These are phyloP conservation scores for Penicillium sp. DNA, from an alignment of 2,329 filamentous ascomycete species.

Conservation along the genomic window DNA sequence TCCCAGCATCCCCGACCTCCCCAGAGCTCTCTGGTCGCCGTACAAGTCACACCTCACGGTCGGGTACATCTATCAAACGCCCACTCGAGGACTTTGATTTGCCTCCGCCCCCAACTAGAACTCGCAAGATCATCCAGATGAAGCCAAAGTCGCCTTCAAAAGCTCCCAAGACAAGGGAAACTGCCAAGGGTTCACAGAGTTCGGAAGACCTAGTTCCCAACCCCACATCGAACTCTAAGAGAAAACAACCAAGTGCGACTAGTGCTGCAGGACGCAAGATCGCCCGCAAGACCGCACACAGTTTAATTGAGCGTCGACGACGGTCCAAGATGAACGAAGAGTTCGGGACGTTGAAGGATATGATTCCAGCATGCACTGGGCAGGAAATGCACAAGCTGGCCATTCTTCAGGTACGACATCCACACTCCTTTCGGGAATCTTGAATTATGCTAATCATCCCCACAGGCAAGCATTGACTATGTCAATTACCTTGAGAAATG, in stretches of 20 bases:
- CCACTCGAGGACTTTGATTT: slow-evolving; percentile 56
- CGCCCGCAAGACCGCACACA: slow-evolving; percentile 90
- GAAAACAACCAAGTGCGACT: slow-evolving; percentile 65
- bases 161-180: slow-evolving; percentile 27
- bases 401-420: slow-evolving; percentile 67
- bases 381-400: slow-evolving; percentile 96
- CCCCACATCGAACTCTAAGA: slow-evolving; percentile 48
- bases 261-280: slow-evolving; percentile 89
- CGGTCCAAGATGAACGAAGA: slow-evolving; percentile 99
- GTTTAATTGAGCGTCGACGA: slow-evolving; percentile 78
- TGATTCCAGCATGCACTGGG: slow-evolving; percentile 91
- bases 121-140: slow-evolving; percentile 97
- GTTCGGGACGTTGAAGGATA: slow-evolving; percentile 81
- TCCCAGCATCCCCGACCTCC: slow-evolving; percentile 30
- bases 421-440: slow-evolving; percentile 3
- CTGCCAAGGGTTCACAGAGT: slow-evolving; percentile 13
- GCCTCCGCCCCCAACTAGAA: slow-evolving; percentile 82
- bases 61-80: slow-evolving; percentile 33
- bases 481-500: slow-evolving; percentile 89
- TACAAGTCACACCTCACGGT: slow-evolving; percentile 18
- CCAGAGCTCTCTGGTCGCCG: slow-evolving; percentile 22
- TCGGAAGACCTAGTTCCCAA: slow-evolving; percentile 20
- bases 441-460: slow-evolving; percentile 2
- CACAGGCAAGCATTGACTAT: slow-evolving; percentile 87
- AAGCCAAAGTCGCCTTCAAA: slow-evolving; percentile 53